Conservation (phyloP, 2,329 filamentous ascomycete species). For the Pseudogymnoascus destructans region DNA sequence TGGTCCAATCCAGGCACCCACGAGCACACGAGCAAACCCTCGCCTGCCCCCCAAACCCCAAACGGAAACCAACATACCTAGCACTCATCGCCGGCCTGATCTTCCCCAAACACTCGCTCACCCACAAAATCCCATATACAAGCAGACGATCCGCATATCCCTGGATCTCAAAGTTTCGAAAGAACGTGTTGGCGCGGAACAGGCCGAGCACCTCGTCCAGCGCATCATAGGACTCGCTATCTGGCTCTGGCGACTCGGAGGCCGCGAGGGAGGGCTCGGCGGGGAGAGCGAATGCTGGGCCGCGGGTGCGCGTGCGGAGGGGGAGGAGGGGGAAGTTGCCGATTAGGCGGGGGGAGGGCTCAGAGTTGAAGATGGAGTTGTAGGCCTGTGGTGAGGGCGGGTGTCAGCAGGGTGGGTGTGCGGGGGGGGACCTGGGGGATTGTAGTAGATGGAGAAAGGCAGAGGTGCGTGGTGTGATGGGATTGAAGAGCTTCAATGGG, state of each 20-base stretch:
- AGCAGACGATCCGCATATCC: constrained; percentile 86
- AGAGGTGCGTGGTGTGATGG: not conserved
- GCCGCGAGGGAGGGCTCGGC: constrained; percentile 32
- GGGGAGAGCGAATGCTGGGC: constrained; percentile 80
- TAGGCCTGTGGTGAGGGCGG: constrained; percentile 54
- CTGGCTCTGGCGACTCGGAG: constrained; percentile 54
- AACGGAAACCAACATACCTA: constrained; percentile 35
- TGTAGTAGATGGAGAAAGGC: not conserved
- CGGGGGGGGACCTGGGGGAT: not conserved
- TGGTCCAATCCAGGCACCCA: not conserved
- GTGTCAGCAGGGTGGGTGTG: not conserved
- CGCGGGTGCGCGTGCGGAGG: constrained; percentile 85
- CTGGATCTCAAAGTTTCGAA: constrained; percentile 98
- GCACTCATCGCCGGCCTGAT: constrained; percentile 61
- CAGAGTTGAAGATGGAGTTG: constrained; percentile 91
- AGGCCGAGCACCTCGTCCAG: constrained; percentile 85
- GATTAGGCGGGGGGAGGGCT: constrained; percentile 50
- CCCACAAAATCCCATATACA: constrained; percentile 91
- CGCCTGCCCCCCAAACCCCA: not conserved
- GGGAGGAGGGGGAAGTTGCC: constrained; percentile 94
- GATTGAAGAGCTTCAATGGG: not conserved
- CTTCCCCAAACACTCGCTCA: constrained; percentile 80
- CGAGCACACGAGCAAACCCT: not conserved
- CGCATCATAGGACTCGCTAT: constrained; percentile 88
- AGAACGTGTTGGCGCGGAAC: constrained; percentile 97